A percentile compares a stretch with the other conserved stretches of the same genome.
These are phyloP conservation scores for Hydnomerulius pinastri DNA, from an alignment of 768 basidiomycete species.

Conservation along the genomic window DNA sequence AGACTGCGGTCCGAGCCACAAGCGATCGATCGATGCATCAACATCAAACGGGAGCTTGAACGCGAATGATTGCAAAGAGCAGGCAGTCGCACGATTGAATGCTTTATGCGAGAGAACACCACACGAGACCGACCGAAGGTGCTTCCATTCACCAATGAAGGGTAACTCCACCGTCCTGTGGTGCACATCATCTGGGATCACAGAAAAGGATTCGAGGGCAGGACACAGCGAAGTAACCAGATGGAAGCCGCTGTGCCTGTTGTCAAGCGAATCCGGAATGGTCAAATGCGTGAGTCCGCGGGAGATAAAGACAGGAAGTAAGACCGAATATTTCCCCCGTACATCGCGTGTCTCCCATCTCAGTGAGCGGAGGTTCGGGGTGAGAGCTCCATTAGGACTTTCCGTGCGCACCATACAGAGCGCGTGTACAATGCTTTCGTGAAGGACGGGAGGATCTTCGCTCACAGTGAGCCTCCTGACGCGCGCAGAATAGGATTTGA, in stretches of 20 bases:
- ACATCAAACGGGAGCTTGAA: neutral
- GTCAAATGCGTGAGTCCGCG: neutral
- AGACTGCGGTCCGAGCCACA: neutral
- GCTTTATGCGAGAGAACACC: neutral
- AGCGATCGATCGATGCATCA: neutral
- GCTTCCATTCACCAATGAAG: neutral
- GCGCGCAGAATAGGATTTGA: neutral
- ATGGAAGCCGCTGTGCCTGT: neutral
- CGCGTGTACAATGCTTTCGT: neutral
- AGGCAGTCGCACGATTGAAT: neutral
- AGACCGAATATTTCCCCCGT: neutral
- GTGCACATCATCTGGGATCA: neutral
- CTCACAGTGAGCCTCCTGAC: neutral
- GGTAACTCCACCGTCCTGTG: neutral
- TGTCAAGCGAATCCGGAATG: neutral
- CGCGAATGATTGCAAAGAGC: neutral
- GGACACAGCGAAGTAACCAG: neutral
- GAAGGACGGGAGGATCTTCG: neutral
- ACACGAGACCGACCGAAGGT: neutral
- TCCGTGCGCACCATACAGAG: neutral
- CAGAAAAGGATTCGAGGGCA: neutral
- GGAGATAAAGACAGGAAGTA: neutral
- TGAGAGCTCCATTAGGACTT: neutral
- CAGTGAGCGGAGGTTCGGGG: neutral
- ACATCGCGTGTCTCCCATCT: neutral